Evolutionary conservation across 495 filamentous ascomycete species (phyloP), one percentile per base, ranked within the genome.

Genomic region (Tuber aestivum): DNA sequence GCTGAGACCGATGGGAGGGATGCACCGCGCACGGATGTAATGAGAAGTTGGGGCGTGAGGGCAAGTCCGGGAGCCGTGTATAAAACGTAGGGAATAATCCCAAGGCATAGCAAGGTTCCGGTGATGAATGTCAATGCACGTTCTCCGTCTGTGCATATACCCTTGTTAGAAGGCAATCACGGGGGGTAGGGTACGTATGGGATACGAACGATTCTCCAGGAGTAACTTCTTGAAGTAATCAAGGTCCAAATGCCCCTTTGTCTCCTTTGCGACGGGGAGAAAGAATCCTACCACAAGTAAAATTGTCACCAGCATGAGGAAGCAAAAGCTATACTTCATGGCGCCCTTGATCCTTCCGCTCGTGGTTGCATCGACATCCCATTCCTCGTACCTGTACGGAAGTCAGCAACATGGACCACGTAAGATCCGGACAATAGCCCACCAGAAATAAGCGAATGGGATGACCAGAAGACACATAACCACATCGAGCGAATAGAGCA

Each of bases 381-480:
- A 95, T 84, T 98, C 96, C 85, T 99, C 95, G 77, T 96, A 83
- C 78, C 79, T 81, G 12, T 9, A 16, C 32, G 56, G 35, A 45
- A 45, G 37, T 81, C 42, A 80, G 72, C 44, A n/a, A 65, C 16
- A 42, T 37, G 40, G 21, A 10, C 45, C 18, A 41, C 10, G 18
- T 3, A n/a, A 8, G 48, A 61, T 38, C 16, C 27, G n/a, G 21
- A 41, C n/a, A 38, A 70, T 32, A 68, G 35, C 38, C 8, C 72
- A 97, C 90, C 91, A 97, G 85, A 99, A 99, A 85, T 98, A 99
- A 20, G 94, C 91, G 83, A 99, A 99, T 2, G 95, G 95, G 32
- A 97, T 90, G 32, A 97, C 89, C 45, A 99, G 82, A 50, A 99
- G 87, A 83, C 96, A 98, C 21, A 99, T 90, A 3, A 97, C 83